Conservation (phyloP, 306 rosid genomes). For the Alnus rubra region DNA sequence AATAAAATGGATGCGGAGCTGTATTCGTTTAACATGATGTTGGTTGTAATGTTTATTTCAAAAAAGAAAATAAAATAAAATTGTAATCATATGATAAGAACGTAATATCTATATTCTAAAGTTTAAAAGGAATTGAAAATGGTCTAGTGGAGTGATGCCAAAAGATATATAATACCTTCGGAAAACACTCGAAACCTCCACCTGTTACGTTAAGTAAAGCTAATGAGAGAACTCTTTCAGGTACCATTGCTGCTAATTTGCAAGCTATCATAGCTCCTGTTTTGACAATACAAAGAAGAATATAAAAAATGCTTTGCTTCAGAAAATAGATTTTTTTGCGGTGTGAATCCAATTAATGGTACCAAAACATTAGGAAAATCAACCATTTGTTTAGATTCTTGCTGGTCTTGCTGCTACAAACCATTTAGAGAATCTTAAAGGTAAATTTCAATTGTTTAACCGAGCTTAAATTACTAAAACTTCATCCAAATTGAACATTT, state of each 20-base stretch:
- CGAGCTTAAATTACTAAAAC: background rate
- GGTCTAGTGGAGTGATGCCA: background rate
- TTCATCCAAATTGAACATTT: background rate
- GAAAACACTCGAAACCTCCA: slow-evolving; percentile 88
- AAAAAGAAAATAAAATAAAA: background rate
- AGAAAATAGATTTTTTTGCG: background rate
- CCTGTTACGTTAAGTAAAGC: slow-evolving; percentile 92
- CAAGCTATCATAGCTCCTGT: slow-evolving; percentile 94
- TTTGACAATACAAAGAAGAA: slow-evolving; percentile 2
- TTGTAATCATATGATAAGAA: background rate
- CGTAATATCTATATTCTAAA: background rate
- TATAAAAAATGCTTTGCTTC: background rate
- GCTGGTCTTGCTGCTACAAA: background rate
- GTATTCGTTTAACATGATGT: background rate
- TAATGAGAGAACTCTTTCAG: slow-evolving; percentile 75
- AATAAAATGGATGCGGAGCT: background rate
- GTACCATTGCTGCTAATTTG: slow-evolving; percentile 89
- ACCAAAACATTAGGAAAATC: background rate
- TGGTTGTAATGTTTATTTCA: background rate
- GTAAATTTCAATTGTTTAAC: background rate
- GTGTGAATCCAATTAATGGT: background rate
- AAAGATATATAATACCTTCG: slow-evolving; percentile 58
- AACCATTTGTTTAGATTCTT: background rate
- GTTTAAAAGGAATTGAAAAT: slow-evolving; percentile 14
- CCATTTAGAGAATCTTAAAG: background rate